Base-by-base conservation (phyloP, 208 protist genomes). In the Tetramitus jugosus region DNA sequence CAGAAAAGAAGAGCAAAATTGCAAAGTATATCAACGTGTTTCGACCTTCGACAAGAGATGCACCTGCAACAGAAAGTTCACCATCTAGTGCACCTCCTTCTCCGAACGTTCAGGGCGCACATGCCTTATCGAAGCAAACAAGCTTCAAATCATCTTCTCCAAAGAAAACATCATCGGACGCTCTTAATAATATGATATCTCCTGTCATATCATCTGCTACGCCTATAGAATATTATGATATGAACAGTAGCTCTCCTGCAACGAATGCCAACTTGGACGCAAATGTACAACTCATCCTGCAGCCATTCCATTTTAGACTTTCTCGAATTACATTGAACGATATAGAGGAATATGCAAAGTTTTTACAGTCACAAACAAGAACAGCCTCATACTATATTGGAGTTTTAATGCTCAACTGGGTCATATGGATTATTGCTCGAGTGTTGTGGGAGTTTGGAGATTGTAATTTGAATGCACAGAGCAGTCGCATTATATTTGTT, bases 311-410 rank as follows among this genome's bases (percentile, higher is more conserved):
- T 56, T 37, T 69, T 37, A 39, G 31, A 17, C 33, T 37, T 39
- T 69, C 62, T 10, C 20, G 14, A n/a, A 37, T 69, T 37, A 69
- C 62, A 43, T 37, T 37, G 14, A 43, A 17, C 2, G 62, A 69
- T 69, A 69, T 69, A 29, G 62, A 69, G 20, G 62, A 69, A 45
- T 69, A 69, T 69, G 29, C 33, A 26, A 1, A 43, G 31, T 69
- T 69, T 43, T 69, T 69, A 45, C 62, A 69, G 26, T 69, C 62
- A n/a, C 62, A 69, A 45, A 37, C 37, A 4, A 69, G 62, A 69
- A 69, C 62, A 39, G 62, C 62, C 14, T 13, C 33, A 14, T 69
- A 69, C 43, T 69, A 69, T 69, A 69, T 69, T 45, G 62, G 26
- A 26, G 62, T 43, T 29, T 45, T 69, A 3, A 69, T 29, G 23